phyloP scores from a whole-genome alignment of 2,329 filamentous ascomycete species.

The Penicillium corylophilum region DNA sequence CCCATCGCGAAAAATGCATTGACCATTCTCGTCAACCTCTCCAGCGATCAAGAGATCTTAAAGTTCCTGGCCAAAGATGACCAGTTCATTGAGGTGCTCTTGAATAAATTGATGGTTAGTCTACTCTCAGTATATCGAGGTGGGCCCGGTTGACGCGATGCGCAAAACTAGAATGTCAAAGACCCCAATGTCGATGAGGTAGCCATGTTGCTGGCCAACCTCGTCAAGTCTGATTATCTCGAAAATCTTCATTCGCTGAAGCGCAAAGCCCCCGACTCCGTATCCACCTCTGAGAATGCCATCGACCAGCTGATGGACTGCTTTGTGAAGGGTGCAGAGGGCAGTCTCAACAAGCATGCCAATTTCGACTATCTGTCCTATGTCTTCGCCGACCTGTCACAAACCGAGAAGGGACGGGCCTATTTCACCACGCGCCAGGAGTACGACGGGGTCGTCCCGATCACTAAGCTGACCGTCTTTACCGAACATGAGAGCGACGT shows the following conservation, averaged over 20 bases:
- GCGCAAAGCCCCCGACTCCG: conserved; percentile 65
- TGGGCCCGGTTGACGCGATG: not conserved
- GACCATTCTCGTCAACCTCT: conserved; percentile 75
- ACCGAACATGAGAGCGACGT: conserved; percentile 85
- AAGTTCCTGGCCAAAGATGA: conserved; percentile 74
- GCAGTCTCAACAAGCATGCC: conserved; percentile 77
- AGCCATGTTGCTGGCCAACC: conserved; percentile 89
- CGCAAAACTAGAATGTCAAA: conserved; percentile 42
- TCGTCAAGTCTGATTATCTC: conserved; percentile 75
- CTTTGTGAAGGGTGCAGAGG: conserved; percentile 88
- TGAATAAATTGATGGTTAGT: conserved; percentile 74
- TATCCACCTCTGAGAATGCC: conserved; percentile 69
- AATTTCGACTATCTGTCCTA: conserved; percentile 93
- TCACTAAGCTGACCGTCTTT: conserved; percentile 91
- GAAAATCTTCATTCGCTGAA: conserved; percentile 67
- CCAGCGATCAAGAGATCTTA: conserved; percentile 76
- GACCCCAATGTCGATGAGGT: conserved; percentile 82
- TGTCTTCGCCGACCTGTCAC: conserved; percentile 88
- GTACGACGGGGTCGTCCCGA: conserved; percentile 80
- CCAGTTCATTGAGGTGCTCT: conserved; percentile 71
- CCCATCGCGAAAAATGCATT: conserved; percentile 91
- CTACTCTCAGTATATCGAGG: not conserved
- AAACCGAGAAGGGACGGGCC: conserved; percentile 69
- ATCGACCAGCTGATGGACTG: conserved; percentile 93
- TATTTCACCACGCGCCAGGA: conserved; percentile 73